These are phyloP conservation scores for Annulohypoxylon bovei DNA, from an alignment of 495 filamentous ascomycete genomes.

Conservation along the genomic window DNA sequence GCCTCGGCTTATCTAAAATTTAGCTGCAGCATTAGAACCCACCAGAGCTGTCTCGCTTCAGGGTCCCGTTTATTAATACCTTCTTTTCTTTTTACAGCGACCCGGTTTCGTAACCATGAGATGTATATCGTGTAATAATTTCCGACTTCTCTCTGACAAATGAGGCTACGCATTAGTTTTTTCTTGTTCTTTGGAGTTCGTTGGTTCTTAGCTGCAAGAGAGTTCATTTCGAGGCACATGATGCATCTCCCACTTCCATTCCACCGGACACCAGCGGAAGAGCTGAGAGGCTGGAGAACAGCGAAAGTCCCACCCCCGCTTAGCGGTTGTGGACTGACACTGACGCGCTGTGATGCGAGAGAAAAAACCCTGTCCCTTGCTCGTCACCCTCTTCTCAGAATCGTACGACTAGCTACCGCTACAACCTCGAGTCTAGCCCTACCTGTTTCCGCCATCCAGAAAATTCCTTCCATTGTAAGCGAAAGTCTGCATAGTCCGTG, in stretches of 20 bases:
- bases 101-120: background rate
- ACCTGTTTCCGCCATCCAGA: background rate
- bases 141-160: background rate
- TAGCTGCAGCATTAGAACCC: background rate
- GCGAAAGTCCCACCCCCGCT: slow-evolving; percentile 28
- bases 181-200: background rate
- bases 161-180: background rate
- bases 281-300: slow-evolving; percentile 21
- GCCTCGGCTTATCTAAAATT: background rate
- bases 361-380: background rate
- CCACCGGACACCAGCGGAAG: slow-evolving; percentile 24
- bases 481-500: slow-evolving; percentile 6
- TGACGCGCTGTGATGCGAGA: slow-evolving; percentile 8
- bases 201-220: background rate
- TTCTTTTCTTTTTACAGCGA: background rate
- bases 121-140: slow-evolving; percentile 4
- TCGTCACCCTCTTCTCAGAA: slow-evolving; percentile 12
- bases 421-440: background rate
- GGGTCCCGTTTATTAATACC: background rate
- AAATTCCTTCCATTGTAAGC: background rate
- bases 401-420: slow-evolving; percentile 15
- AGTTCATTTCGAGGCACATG: slow-evolving; percentile 13
- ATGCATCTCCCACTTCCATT: slow-evolving; percentile 40
- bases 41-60: background rate
- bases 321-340: slow-evolving; percentile 20